Evolutionary conservation across 2,329 filamentous ascomycete genomes (phyloP).

Genomic region (Talaromyces sp.): DNA sequence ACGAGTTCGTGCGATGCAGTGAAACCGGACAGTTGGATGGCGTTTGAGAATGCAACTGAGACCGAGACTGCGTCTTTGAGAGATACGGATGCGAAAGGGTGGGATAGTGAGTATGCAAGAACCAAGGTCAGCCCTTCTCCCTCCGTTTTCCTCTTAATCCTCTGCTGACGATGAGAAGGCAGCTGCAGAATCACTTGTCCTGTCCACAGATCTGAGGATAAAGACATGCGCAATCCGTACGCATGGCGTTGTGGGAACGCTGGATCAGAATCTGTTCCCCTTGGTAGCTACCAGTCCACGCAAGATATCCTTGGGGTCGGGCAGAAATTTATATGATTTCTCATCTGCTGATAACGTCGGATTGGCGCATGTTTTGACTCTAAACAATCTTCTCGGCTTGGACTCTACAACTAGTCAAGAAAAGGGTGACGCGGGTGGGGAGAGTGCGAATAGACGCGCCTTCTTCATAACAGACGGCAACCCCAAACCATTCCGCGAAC

Average conservation of each 20-base stretch:
- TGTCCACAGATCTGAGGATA: not conserved
- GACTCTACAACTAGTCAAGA: not conserved
- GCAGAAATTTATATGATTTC: constrained; percentile 14
- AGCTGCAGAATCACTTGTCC: constrained; percentile 5
- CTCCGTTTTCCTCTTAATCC: not conserved
- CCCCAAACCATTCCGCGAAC: constrained; percentile 6
- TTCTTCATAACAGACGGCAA: constrained; percentile 15
- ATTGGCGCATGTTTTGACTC: constrained; percentile 10
- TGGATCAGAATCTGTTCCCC: constrained; percentile 12
- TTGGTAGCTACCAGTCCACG: constrained; percentile 11
- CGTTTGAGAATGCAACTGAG: constrained; percentile 12
- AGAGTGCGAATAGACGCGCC: constrained; percentile 3
- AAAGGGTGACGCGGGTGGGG: not conserved
- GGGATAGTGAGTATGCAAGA: constrained; percentile 12
- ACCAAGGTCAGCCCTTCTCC: constrained; percentile 1
- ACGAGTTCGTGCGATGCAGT: constrained; percentile 16
- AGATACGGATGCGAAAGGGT: not conserved
- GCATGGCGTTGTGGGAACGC: constrained; percentile 12
- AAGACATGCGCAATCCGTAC: constrained; percentile 17
- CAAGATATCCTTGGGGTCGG: not conserved
- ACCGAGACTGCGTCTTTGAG: not conserved
- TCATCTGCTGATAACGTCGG: constrained; percentile 14
- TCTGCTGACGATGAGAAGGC: constrained; percentile 1
- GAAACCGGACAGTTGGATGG: constrained; percentile 16
- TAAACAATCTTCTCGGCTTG: constrained; percentile 8